Evolutionary conservation across 2,329 filamentous ascomycete genomes (phyloP).

Genomic region (Talaromyces sp.): DNA sequence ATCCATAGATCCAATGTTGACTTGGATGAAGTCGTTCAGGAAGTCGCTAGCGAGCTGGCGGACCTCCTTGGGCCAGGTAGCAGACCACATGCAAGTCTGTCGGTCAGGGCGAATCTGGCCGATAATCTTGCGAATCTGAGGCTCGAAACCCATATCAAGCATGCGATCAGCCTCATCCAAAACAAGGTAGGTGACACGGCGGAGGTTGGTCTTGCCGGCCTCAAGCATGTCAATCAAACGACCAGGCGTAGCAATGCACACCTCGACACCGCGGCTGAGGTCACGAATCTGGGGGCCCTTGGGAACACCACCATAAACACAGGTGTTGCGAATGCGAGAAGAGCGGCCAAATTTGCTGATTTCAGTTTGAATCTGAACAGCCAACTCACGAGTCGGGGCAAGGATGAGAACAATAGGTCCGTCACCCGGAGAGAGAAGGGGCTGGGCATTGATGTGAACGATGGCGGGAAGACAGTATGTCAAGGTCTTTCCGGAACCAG

Average conservation of each 20-base stretch:
- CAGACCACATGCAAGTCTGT: constrained; percentile 99
- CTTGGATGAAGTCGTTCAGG: constrained; percentile 93
- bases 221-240: constrained; percentile 99
- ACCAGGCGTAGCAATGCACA: constrained; percentile 96
- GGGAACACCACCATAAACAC: constrained; percentile 97
- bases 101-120: constrained; percentile 94
- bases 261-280: constrained; percentile 89
- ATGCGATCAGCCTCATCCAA: constrained; percentile 99
- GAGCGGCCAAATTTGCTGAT: constrained; percentile 98
- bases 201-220: constrained; percentile 95
- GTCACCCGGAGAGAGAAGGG: constrained; percentile 88
- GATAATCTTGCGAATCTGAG: constrained; percentile 98
- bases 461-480: constrained; percentile 98
- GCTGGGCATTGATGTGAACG: constrained; percentile 99
- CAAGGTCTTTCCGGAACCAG: constrained; percentile 96
- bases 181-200: constrained; percentile 94
- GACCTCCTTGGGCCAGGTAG: constrained; percentile 98
- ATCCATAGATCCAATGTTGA: constrained; percentile 96
- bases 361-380: constrained; percentile 97
- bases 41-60: constrained; percentile 86
- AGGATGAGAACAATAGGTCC: constrained; percentile 95
- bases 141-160: constrained; percentile 99
- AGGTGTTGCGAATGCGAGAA: constrained; percentile 96
- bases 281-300: constrained; percentile 97
- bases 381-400: constrained; percentile 93